phyloP scores from a whole-genome alignment of 2,329 filamentous ascomycete species.

The Xylariales sp. region DNA sequence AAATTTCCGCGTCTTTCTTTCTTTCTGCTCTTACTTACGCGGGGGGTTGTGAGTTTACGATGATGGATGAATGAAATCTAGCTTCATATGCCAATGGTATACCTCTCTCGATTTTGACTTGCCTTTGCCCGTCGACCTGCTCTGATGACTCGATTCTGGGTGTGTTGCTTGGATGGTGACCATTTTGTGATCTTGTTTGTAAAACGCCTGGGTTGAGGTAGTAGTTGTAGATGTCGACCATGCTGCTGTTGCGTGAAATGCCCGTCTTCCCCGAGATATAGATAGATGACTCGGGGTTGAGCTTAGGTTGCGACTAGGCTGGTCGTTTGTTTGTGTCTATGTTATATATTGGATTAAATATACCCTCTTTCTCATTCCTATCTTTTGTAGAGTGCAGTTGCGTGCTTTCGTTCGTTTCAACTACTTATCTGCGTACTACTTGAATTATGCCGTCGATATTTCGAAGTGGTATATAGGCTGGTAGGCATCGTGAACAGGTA shows the following conservation, averaged over 20 bases:
- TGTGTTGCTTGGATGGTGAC: neutral
- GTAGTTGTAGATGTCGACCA: neutral
- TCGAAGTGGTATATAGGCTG: too few relatives aligned
- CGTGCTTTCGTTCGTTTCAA: too few relatives aligned
- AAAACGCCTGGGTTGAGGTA: neutral
- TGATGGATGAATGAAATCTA: constrained; percentile 7
- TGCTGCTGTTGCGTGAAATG: neutral
- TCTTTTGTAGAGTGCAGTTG: too few relatives aligned
- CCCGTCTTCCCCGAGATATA: too few relatives aligned
- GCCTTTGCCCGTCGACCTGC: neutral
- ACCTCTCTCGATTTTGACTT: neutral
- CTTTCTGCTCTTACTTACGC: neutral
- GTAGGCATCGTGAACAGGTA: too few relatives aligned
- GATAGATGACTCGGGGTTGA: neutral
- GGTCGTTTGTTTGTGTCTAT: neutral
- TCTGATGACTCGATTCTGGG: neutral
- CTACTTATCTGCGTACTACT: too few relatives aligned
- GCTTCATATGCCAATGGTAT: constrained; percentile 2
- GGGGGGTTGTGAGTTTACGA: neutral
- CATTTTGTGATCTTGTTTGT: neutral
- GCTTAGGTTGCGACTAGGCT: neutral
- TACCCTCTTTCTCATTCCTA: too few relatives aligned
- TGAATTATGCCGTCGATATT: too few relatives aligned
- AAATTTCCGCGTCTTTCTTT: neutral
- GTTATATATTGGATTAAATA: too few relatives aligned